Percentiles rank a stretch among this genome's conserved stretches.
Evolutionary conservation across 768 basidiomycete species (phyloP).

Genomic region (Phlebiopsis gigantea): DNA sequence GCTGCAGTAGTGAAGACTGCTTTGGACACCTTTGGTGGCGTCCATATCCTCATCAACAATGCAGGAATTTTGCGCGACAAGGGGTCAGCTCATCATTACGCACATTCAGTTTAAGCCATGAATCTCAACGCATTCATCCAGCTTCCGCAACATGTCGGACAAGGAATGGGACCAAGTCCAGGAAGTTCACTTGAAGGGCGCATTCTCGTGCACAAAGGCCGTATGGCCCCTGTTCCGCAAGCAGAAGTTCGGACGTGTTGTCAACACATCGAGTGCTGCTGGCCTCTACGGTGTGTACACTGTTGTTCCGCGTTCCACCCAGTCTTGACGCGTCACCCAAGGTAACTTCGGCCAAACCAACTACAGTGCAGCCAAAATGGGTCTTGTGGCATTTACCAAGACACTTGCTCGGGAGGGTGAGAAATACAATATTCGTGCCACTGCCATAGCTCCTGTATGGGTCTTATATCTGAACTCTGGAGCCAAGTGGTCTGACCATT

Average conservation of each 20-base stretch:
- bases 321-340: slow-evolving; percentile 21
- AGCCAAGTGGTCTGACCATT: not conserved
- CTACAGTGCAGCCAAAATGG: slow-evolving; percentile 98
- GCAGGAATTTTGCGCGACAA: slow-evolving; percentile 86
- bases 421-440: slow-evolving; percentile 84
- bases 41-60: slow-evolving; percentile 94
- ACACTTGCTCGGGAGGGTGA: slow-evolving; percentile 89
- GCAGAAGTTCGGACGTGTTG: slow-evolving; percentile 89
- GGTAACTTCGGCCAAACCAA: slow-evolving; percentile 97
- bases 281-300: slow-evolving; percentile 73
- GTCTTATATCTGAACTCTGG: not conserved
- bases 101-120: not conserved
- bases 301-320: not conserved
- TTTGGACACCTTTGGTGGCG: slow-evolving; percentile 74
- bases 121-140: slow-evolving; percentile 22
- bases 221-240: slow-evolving; percentile 95
- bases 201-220: slow-evolving; percentile 89
- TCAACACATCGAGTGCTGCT: slow-evolving; percentile 94
- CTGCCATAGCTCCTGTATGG: slow-evolving; percentile 81
- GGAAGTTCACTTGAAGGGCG: slow-evolving; percentile 90
- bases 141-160: slow-evolving; percentile 97
- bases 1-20: slow-evolving; percentile 82
- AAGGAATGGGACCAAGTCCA: slow-evolving; percentile 88
- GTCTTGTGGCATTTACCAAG: slow-evolving; percentile 86
- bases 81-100: too few relatives aligned